Evolutionary conservation across 2,329 filamentous ascomycete genomes (phyloP).

Genomic region (Colletotrichum tropicale): DNA sequence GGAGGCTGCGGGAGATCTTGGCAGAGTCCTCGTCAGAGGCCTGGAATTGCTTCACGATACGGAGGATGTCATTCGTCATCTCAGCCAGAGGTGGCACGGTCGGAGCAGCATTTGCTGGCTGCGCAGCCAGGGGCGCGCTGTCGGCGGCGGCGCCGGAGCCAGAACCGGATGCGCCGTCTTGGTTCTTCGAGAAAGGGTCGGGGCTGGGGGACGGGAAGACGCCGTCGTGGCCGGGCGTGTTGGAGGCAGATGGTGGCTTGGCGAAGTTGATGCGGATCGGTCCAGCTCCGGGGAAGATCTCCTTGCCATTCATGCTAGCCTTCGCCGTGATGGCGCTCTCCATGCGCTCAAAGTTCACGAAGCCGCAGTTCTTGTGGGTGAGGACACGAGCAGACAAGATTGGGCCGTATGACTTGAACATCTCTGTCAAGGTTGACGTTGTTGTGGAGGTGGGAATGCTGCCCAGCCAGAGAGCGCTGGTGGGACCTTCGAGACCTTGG

Average conservation of each 20-base stretch:
- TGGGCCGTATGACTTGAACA: conserved; percentile 91
- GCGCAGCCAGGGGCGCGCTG: conserved; percentile 29
- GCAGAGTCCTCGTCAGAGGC: conserved; percentile 78
- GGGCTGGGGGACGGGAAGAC: conserved; percentile 91
- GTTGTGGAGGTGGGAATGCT: conserved; percentile 98
- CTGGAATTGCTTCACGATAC: conserved; percentile 88
- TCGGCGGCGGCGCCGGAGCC: conserved; percentile 43
- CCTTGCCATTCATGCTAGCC: conserved; percentile 88
- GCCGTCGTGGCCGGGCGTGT: conserved; percentile 87
- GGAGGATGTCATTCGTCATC: conserved; percentile 80
- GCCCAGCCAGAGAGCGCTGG: conserved; percentile 93
- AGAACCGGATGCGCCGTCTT: conserved; percentile 45
- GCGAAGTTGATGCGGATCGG: conserved; percentile 96
- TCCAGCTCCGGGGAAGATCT: conserved; percentile 96
- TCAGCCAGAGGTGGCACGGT: conserved; percentile 76
- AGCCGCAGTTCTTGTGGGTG: conserved; percentile 98
- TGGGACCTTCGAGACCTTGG: conserved; percentile 83
- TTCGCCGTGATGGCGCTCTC: conserved; percentile 93
- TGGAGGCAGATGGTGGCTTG: conserved; percentile 89
- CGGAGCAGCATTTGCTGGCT: conserved; percentile 53
- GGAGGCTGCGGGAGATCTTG: conserved; percentile 75
- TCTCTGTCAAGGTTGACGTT: conserved; percentile 90
- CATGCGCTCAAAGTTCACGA: conserved; percentile 93
- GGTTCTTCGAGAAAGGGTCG: conserved; percentile 73
- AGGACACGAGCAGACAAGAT: conserved; percentile 92